Base-by-base conservation (phyloP, 1,139 yeast genomes). In the Blastobotrys arbuscula region DNA sequence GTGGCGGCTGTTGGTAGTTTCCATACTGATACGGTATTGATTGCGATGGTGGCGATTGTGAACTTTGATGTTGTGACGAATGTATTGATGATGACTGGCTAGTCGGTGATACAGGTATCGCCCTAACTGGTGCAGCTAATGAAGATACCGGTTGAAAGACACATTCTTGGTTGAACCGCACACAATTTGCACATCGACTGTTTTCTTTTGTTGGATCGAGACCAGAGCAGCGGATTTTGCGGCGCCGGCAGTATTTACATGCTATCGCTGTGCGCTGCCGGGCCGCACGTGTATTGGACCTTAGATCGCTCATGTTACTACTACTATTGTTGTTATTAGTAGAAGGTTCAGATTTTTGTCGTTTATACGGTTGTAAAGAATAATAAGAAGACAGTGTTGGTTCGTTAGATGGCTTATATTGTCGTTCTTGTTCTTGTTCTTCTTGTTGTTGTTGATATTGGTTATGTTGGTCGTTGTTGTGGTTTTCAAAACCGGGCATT, bases 61-160 rank as follows among this genome's bases (percentile, higher is more conserved):
- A 15, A 38, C 9, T 15, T 16, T 12, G 21, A 10, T 16, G 10
- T 15, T 15, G 13, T 40, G 37, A 13, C 21, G 44, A 3, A 8
- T 13, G 3, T 40, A 19, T 13, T 24, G 43, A 18, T 7, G n/a
- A 4, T 3, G 24, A 7, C n/a, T 16, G 24, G n/a, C n/a, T 42
- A 24, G 23, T 40, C 21, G 51, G 47, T 13, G 42, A 38, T 18
- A 47, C 50, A 10, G 59, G 56, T 21, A 54, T 50, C 3, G 55
- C 48, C 13, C 56, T 44, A 21, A 57, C 49, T 12, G 60, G 53
- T n/a, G 62, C 65, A 6, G 61, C 59, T 28, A 59, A 56, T 4
- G 67, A 61, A 42, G 64, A 59, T 24, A 65, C 69, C 2, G 69
- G 69, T 10, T 65, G 61, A 51, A 64, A 65, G n/a, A 65, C 49